Evolutionary conservation across 2,329 filamentous ascomycete genomes (phyloP).

Genomic region (Colletotrichum spinosum): DNA sequence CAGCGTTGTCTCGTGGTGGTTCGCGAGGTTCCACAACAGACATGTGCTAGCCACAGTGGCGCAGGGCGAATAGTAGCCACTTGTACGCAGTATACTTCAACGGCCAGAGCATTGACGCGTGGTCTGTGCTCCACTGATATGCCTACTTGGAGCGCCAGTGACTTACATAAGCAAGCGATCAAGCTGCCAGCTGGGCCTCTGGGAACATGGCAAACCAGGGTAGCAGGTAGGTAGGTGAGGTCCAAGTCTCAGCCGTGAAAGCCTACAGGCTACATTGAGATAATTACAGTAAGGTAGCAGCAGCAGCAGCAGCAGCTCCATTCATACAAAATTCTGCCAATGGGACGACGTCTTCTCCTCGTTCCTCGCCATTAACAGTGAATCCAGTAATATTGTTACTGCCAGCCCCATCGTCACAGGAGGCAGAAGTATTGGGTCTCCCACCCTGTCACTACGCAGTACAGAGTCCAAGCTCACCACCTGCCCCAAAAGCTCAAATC

Average conservation of each 20-base stretch:
- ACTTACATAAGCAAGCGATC: constrained; percentile 14
- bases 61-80: no score
- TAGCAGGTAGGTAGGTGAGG: neutral
- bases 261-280: no score
- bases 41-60: no score
- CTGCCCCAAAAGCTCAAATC: constrained; percentile 20
- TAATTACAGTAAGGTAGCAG: neutral
- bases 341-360: neutral
- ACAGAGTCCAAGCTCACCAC: constrained; percentile 32
- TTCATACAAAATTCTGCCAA: constrained; percentile 7
- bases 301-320: constrained; percentile 21
- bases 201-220: constrained; percentile 7
- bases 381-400: constrained; percentile 27
- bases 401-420: constrained; percentile 6
- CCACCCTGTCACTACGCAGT: constrained; percentile 13
- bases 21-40: no score
- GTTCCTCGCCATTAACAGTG: constrained; percentile 14
- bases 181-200: constrained; percentile 18
- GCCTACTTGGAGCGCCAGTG: no score
- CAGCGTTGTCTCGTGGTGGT: no score
- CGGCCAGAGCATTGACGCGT: neutral
- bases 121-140: constrained; percentile 8
- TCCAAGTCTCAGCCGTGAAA: neutral
- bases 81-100: no score
- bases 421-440: constrained; percentile 8